Conservation (phyloP, 257 asterid genomes). For the Cinchona pubescens region DNA sequence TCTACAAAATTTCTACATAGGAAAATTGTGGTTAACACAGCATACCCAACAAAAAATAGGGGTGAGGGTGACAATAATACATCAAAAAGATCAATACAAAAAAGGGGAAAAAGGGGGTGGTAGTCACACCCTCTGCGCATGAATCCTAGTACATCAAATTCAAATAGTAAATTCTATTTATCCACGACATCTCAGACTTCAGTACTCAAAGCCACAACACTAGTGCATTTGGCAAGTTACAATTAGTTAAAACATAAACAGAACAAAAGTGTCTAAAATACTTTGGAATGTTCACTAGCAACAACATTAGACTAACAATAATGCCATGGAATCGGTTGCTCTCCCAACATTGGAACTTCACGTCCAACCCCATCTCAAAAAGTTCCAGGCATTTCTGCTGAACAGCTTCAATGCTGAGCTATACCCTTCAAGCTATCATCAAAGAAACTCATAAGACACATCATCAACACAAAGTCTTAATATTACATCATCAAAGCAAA, state of each 20-base stretch:
- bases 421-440: constrained; percentile 42
- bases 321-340: constrained; percentile 34
- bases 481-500: background rate
- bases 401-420: constrained; percentile 31
- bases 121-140: constrained; percentile 31
- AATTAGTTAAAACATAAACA: constrained; percentile 33
- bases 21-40: constrained; percentile 25
- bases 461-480: background rate
- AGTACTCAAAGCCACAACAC: constrained; percentile 46
- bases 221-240: constrained; percentile 30
- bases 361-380: constrained; percentile 20
- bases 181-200: constrained; percentile 43
- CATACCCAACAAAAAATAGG: constrained; percentile 34
- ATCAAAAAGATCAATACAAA: constrained; percentile 31
- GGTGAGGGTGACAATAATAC: constrained; percentile 33
- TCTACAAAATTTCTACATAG: constrained; percentile 36
- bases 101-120: constrained; percentile 32
- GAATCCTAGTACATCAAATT: constrained; percentile 51
- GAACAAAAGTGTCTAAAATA: constrained; percentile 32
- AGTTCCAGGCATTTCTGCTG: constrained; percentile 38
- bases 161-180: constrained; percentile 35
- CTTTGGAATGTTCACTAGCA: constrained; percentile 40
- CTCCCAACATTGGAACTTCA: constrained; percentile 31
- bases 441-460: constrained; percentile 26
- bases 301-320: constrained; percentile 31